Evolutionary conservation across 129 eudicot species (phyloP), one percentile per base, ranked within the genome.

Genomic region (Dittrichia graveolens): DNA sequence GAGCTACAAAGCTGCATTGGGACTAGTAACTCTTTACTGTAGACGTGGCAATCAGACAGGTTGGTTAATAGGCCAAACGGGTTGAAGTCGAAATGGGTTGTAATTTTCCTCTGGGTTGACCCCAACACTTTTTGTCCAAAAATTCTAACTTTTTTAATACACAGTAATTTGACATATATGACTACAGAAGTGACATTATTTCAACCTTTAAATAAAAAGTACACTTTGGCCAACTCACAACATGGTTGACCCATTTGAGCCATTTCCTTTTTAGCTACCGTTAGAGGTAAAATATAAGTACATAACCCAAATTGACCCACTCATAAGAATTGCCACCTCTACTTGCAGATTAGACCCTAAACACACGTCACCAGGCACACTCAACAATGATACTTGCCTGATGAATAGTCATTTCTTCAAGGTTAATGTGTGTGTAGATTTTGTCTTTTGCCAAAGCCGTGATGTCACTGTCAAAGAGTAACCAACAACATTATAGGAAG

Each of bases 381-480:
- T 24, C 31, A 24, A 24, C 31, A 37, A 43, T 45, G 41, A 59
- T 62, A 78, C 72, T 82, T 82, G 79, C 97, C 91, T 92, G 94
- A 72, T 86, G 93, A 83, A 92, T 81, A 8, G 87, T 89, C 87
- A 84, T 88, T 79, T 92, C 97, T 49, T 92, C 96, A 46, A 92
- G 86, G 80, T 89, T 88, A 79, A 92, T 92, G 57, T 89, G 94
- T 1, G 89, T 79, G 72, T 92, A 92, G 69, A 83, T 64, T 69
- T 82, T 92, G 72, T 89, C 97, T 79, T 85, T 92, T 1, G 96
- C 97, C 87, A 92, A 85, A 79, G 87, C 75, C 76, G 97, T 92
- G 47, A 92, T 92, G 60, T 92, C 97, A 76, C 97, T 92, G 96
- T 14, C 50, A 72, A 74, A 58, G 18, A 46, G 53, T 3, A 75